phyloP scores from a whole-genome alignment of 140 eudicot genomes.

The Stevia rebaudiana region DNA sequence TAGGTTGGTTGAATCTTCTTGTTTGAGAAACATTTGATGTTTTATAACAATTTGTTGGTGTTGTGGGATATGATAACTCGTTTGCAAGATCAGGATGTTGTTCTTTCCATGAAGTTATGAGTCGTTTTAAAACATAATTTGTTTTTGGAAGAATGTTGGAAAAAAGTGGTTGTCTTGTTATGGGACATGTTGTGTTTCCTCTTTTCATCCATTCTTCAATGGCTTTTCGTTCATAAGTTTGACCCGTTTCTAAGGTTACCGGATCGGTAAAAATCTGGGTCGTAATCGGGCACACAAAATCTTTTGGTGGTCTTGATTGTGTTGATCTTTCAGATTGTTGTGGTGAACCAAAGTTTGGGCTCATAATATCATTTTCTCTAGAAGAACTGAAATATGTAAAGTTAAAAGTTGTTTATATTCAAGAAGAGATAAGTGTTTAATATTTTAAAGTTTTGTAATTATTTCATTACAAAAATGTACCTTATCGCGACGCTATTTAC shows the following conservation, averaged over 20 bases:
- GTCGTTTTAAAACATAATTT: constrained; percentile 70
- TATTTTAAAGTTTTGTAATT: background rate
- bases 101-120: constrained; percentile 77
- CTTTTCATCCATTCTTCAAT: constrained; percentile 84
- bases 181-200: constrained; percentile 84
- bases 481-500: constrained; percentile 20
- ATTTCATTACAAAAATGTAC: background rate
- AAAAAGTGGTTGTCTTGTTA: constrained; percentile 69
- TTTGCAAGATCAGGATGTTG: constrained; percentile 61
- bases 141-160: constrained; percentile 64
- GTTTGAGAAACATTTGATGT: constrained; percentile 32
- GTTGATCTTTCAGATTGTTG: constrained; percentile 48
- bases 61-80: constrained; percentile 50
- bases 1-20: constrained; percentile 42
- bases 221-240: constrained; percentile 85
- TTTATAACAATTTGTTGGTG: constrained; percentile 45
- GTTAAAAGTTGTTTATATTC: background rate
- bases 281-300: constrained; percentile 83
- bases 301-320: constrained; percentile 74
- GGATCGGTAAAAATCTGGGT: constrained; percentile 70
- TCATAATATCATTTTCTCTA: constrained; percentile 40
- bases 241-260: constrained; percentile 87
- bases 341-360: constrained; percentile 52
- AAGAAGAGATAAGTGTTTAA: background rate
- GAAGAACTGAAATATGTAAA: constrained; percentile 26